A percentile compares a stretch with the other conserved stretches of the same genome.
Conservation (phyloP, 2,329 filamentous ascomycete species). For the Nannizziopsis barbatae region DNA sequence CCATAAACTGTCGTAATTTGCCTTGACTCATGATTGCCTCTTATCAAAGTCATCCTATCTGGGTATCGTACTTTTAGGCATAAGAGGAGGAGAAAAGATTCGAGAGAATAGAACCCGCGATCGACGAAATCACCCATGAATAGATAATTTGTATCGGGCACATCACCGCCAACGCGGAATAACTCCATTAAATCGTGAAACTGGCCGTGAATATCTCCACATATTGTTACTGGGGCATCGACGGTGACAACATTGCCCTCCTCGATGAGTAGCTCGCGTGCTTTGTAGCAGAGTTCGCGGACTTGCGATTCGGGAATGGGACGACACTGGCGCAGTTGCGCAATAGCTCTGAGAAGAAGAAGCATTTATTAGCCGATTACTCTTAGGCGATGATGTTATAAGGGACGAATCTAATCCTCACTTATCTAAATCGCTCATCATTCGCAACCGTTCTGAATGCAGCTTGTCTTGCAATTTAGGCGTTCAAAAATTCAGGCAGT, state of each 20-base stretch:
- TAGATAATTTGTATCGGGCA: constrained; percentile 95
- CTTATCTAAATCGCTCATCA: constrained; percentile 91
- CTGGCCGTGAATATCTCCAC: constrained; percentile 96
- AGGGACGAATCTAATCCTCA: constrained; percentile 34
- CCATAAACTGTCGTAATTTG: constrained; percentile 98
- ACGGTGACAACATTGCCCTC: constrained; percentile 99
- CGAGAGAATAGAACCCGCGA: constrained; percentile 94
- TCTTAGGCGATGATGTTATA: not conserved
- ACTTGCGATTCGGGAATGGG: constrained; percentile 94
- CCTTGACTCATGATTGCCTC: constrained; percentile 94
- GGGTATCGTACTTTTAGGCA: constrained; percentile 97
- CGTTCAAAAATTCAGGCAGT: too few relatives aligned
- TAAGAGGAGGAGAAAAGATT: constrained; percentile 94
- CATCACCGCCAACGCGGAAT: constrained; percentile 94
- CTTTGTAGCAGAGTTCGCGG: constrained; percentile 93
- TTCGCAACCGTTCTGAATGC: not conserved
- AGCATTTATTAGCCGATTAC: not conserved
- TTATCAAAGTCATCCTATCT: constrained; percentile 86
- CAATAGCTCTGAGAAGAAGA: constrained; percentile 61
- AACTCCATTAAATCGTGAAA: constrained; percentile 99
- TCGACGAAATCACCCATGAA: constrained; percentile 98
- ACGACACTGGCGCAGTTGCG: constrained; percentile 86
- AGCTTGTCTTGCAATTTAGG: too few relatives aligned
- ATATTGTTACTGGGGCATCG: constrained; percentile 89
- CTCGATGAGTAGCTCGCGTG: constrained; percentile 96